These are phyloP conservation scores for Prunus kanzakura DNA, from an alignment of 306 rosid genomes.

Conservation along the genomic window DNA sequence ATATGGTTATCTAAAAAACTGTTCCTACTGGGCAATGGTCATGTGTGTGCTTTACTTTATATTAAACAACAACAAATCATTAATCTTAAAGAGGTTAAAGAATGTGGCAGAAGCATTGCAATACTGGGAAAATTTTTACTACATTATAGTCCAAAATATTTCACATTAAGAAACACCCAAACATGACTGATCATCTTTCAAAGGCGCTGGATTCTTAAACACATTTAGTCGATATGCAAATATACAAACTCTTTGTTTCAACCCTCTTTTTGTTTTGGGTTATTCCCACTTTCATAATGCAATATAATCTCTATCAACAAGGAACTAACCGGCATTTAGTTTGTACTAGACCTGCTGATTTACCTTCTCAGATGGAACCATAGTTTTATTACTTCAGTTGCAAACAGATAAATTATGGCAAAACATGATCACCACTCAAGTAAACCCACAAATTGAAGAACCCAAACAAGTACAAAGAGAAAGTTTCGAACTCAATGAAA, in stretches of 20 bases:
- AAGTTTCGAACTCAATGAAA: background rate
- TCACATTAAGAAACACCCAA: background rate
- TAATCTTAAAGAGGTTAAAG: background rate
- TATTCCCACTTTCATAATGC: background rate
- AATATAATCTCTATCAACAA: background rate
- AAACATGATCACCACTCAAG: constrained; percentile 6
- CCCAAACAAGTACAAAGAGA: constrained; percentile 17
- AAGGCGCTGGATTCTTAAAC: background rate
- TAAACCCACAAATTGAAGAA: constrained; percentile 16
- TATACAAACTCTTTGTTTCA: background rate
- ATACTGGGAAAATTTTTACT: background rate
- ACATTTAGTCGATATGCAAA: background rate
- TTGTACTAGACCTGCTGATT: no score
- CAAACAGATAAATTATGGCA: background rate
- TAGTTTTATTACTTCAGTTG: background rate
- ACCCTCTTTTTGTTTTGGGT: background rate
- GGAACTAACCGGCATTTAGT: background rate
- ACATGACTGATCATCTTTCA: background rate
- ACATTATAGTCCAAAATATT: background rate
- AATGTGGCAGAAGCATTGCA: background rate
- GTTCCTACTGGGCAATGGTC: background rate
- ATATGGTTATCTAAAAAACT: background rate
- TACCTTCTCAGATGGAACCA: background rate
- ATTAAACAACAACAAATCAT: background rate
- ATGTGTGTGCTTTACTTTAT: background rate